Evolutionary conservation across 164 flowering plant species (phyloP).

Genomic region (Stephania cephalantha): DNA sequence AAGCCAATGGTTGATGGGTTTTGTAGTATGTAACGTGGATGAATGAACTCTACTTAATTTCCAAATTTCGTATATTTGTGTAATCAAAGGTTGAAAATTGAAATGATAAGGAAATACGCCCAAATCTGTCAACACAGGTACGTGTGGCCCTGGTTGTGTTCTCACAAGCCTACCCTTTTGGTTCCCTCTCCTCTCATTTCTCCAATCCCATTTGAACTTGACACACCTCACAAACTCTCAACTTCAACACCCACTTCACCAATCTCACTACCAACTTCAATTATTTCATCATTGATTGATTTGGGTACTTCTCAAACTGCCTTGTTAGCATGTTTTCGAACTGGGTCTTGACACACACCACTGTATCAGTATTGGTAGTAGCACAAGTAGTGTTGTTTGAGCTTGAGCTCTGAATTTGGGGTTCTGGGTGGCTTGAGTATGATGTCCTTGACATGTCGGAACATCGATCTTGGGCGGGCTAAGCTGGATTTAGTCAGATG

Average conservation of each 20-base stretch:
- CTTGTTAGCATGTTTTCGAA: background rate
- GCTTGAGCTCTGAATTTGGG: background rate
- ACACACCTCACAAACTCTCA: background rate
- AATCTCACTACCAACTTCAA: background rate
- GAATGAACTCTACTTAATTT: too few species aligned
- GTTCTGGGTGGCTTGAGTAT: constrained; percentile 35
- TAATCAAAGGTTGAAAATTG: background rate
- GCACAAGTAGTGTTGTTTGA: background rate
- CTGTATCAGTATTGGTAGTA: background rate
- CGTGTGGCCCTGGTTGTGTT: background rate
- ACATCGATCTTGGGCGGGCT: constrained; percentile 40
- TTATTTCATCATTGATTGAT: background rate
- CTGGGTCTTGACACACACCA: background rate
- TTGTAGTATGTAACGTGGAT: too few species aligned
- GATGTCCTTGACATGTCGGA: constrained; percentile 61
- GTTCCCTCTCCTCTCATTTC: background rate
- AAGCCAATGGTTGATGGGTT: too few species aligned
- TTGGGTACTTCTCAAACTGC: background rate
- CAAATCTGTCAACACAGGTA: background rate
- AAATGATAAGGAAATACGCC: background rate
- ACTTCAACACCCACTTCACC: background rate
- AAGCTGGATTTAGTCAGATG: constrained; percentile 40
- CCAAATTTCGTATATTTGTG: too few species aligned
- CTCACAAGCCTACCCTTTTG: background rate
- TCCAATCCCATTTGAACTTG: background rate